Evolutionary conservation across 805 yeast species (phyloP), one percentile per base, ranked within the genome.

Genomic region (Starmerella scarabaei): DNA sequence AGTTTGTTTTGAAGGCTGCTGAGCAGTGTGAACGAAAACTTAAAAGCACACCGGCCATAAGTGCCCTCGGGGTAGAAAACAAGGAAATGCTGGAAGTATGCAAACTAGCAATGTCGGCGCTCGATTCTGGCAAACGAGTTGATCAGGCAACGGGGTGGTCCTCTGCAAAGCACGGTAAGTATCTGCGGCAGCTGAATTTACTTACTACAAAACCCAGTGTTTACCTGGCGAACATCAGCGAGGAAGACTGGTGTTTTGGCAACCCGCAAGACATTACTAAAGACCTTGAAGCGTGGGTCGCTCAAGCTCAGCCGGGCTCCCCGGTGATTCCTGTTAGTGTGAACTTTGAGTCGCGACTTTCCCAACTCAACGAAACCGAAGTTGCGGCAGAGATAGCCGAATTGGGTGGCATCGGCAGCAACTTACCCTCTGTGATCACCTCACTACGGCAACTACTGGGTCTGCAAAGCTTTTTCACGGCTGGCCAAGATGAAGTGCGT

Each of bases 121-220:
- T 80, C 35, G 80, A 82, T 53, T 65, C 69, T 41, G 79, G 82
- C 26, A 63, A 72, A 50, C 68, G 82, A 52, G 73, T 78, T 33
- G 74, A 47, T 21, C 8, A 37, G 18, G 27, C 30, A 14, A 26
- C 76, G 37, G 66, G 71, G 37, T 70, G 32, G 14, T 21, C 66
- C 30, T 56, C 56, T 4, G 81, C 91, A 84, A 64, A 70, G 15
- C 63, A 66, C 23, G 71, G 70, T 21, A 91, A 84, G 32, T 33
- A 42, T 21, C 37, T 51, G 26, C 47, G 47, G 15, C 67, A 71
- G 28, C 72, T 81, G 65, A 77, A 75, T 52, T 71, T 85, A 37
- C 61, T 85, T 36, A 84, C 94, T 1, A 85, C 94, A 3, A 85
- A 85, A 56, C 95, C 95, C n/a, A 75, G 86, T 2, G 72, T 84